Conservation (phyloP, 352 stramenopile genomes). For the Phytophthora tentaculata region DNA sequence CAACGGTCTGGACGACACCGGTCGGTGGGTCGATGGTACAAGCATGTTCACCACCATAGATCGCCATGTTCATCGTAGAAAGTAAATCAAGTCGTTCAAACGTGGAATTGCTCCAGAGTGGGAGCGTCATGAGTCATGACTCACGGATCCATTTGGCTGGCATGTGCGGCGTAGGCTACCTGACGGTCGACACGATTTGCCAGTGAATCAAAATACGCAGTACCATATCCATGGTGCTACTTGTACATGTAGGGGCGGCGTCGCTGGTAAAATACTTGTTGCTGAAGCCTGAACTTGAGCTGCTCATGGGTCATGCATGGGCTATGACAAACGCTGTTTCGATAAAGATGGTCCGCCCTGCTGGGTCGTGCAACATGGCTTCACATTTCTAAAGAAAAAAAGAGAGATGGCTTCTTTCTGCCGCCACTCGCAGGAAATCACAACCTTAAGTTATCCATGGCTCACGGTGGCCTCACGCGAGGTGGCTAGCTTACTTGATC, state of each 20-base stretch:
- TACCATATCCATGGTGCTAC: too few relatives aligned
- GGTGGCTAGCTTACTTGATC: background rate
- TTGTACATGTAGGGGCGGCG: too few relatives aligned
- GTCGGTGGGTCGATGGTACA: background rate
- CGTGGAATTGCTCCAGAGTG: constrained; percentile 10
- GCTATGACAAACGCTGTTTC: too few relatives aligned
- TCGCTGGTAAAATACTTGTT: too few relatives aligned
- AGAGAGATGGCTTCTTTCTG: background rate
- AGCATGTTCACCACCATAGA: background rate
- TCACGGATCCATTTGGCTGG: background rate
- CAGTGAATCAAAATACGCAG: background rate
- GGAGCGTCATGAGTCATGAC: background rate
- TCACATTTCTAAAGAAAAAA: constrained; percentile 11
- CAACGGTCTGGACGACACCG: background rate
- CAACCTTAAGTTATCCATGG: background rate
- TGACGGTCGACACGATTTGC: background rate
- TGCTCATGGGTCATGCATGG: too few relatives aligned
- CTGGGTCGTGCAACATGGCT: constrained; percentile 9
- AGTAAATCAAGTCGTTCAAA: background rate
- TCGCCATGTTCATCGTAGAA: background rate
- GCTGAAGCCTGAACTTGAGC: too few relatives aligned
- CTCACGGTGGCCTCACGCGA: background rate
- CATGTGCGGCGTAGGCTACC: too few relatives aligned
- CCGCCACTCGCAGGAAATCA: constrained; percentile 7
- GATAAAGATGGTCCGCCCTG: constrained; percentile 29